Base-by-base conservation (phyloP, 2,329 filamentous ascomycete genomes). In the Calonectria ilicicola region DNA sequence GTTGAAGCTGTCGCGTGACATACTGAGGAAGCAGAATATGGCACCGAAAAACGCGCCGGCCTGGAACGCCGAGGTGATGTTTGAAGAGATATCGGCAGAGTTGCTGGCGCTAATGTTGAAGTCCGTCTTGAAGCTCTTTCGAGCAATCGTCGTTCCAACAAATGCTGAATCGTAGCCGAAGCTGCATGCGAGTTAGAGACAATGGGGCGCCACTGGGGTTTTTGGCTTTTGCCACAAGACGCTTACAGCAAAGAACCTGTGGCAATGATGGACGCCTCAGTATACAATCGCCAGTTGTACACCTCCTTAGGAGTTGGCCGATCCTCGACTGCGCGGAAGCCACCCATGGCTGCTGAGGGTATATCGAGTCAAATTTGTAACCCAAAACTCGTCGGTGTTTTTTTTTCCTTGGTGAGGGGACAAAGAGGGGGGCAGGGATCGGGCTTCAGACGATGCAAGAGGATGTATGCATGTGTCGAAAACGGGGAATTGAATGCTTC, bases 91-190 rank as follows among this genome's bases (percentile, higher is more conserved):
- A 53, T 78, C 80, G 26, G 81, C 79, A 15, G 81, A 78, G 21
- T 81, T 74, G 8, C 76, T 70, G 2, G 75, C 75, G 26, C 74
- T 74, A 51, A 85, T 83, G 53, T 72, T 68, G 47, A 83, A 85
- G 70, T 87, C 87, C 15, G 79, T 75, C 74, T 85, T 83, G 81
- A 90, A 90, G 70, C 84, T 85, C 21, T 82, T 74, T 29, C 86
- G 87, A 3, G 87, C 84, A 67, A 90, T 89, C 0, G 88, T 90
- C 0, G 87, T 89, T 4, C 89, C 89, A 26, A 90, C 85, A 79
- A 90, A 90, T 17, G 88, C 87, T 3, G 85, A 86, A 74, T 90
- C 88, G 75, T 90, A 89, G 17, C 88, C 87, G 72, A 89, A 89
- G 5, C 86, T 86, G 27, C 42, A 15, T n/a, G n/a, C 17, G 1